Evolutionary conservation across 2,329 filamentous ascomycete genomes (phyloP).

Genomic region (Harringtonia lauricola): DNA sequence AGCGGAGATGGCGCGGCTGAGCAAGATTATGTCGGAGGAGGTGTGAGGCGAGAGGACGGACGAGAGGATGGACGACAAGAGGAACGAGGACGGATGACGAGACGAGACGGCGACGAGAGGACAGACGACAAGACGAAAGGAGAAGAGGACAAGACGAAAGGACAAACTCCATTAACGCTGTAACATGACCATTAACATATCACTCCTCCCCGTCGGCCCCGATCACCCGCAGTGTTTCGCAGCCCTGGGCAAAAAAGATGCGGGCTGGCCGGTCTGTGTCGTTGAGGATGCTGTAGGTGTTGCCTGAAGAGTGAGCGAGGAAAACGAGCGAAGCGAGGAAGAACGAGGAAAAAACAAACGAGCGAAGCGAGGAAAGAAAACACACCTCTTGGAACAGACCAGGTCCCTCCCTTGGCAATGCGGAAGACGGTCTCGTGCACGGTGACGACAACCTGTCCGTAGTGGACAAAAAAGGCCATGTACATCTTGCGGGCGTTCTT

Average conservation of each 20-base stretch:
- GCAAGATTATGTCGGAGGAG: conserved; percentile 50
- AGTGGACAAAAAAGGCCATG: conserved; percentile 88
- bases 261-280: conserved; percentile 60
- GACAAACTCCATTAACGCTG: background rate
- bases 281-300: conserved; percentile 87
- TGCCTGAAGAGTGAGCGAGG: conserved; percentile 48
- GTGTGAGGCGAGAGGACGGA: too few relatives aligned
- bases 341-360: conserved; percentile 6
- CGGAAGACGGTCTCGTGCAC: conserved; percentile 68
- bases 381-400: conserved; percentile 90
- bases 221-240: conserved; percentile 36
- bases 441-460: conserved; percentile 70
- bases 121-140: background rate
- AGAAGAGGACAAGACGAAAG: background rate
- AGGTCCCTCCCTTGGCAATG: conserved; percentile 79
- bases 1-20: conserved; percentile 56
- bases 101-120: background rate
- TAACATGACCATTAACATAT: too few relatives aligned
- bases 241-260: conserved; percentile 89
- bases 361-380: conserved; percentile 9
- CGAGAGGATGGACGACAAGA: background rate
- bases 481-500: conserved; percentile 96
- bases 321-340: background rate
- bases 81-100: background rate
- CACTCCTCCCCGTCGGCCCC: conserved; percentile 10